phyloP scores from a whole-genome alignment of 495 filamentous ascomycete genomes.

The Xanthoparmelia taractica region DNA sequence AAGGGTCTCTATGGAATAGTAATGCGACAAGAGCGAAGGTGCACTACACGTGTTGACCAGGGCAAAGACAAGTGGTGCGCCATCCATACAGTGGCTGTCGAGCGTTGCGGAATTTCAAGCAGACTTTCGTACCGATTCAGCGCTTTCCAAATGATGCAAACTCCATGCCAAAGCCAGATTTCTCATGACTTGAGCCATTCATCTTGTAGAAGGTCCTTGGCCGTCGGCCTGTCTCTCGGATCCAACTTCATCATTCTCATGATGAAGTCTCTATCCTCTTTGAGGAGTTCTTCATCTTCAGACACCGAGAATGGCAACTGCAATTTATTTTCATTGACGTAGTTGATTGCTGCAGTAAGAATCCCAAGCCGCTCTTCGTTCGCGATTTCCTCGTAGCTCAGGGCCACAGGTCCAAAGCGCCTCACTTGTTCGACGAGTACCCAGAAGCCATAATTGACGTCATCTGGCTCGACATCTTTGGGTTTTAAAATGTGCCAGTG shows the following conservation, averaged over 20 bases:
- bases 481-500: conserved; percentile 12
- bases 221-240: conserved; percentile 18
- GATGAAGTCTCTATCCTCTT: conserved; percentile 8
- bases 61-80: too few relatives aligned
- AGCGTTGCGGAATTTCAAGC: too few relatives aligned
- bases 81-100: too few relatives aligned
- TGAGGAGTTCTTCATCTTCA: conserved; percentile 8
- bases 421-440: conserved; percentile 12
- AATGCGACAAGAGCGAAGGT: too few relatives aligned
- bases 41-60: too few relatives aligned
- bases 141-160: too few relatives aligned
- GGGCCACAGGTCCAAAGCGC: conserved; percentile 7
- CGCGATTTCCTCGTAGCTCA: conserved; percentile 2
- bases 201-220: conserved; percentile 18
- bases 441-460: conserved; percentile 1
- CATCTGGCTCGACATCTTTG: background rate
- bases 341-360: background rate
- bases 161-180: too few relatives aligned
- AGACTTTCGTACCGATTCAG: too few relatives aligned
- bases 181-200: conserved; percentile 7
- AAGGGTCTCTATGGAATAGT: too few relatives aligned
- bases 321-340: background rate
- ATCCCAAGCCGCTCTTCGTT: background rate
- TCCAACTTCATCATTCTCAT: conserved; percentile 17
- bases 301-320: background rate